Base-by-base conservation (phyloP, 208 protist genomes). In the Wallacemonas sp. region DNA sequence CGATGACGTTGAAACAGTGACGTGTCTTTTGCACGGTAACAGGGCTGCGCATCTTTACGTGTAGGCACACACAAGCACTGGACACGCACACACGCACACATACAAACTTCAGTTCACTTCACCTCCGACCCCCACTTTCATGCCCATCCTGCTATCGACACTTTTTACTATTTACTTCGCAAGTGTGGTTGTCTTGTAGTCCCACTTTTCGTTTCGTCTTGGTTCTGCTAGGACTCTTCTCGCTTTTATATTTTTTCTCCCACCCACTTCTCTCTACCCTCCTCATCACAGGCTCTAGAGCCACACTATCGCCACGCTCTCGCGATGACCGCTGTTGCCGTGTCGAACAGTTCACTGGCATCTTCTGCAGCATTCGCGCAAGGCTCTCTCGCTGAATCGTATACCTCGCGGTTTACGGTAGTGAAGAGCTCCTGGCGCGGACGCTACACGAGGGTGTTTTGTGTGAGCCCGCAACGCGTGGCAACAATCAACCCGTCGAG, bases 401-500 rank as follows among this genome's bases (percentile, higher is more conserved):
- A 91, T 46, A 79, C 70, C 6, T 58, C 81, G 0, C 81, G 91
- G 57, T 92, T 83, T 45, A 85, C 70, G 0, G 92, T 97, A 1
- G 79, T 83, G 1, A 97, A 97, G 69, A 79, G 80, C 59, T 94
- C 85, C 13, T 97, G 92, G 90, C 76, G 80, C 21, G 92, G 92
- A 0, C 88, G 83, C 63, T 96, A 94, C 73, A 87, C 76, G 5
- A 88, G 94, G 34, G 83, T 96, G 26, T 90, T 97, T 69, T 85
- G 79, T 52, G 67, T 96, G 9, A 80, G 87, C 8, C 50, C 42
- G 3, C 52, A 50, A 0, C 46, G 75, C 27, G 39, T 95, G 22
- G 79, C 89, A 34, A 97, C 92, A 21, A 89, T 93, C 46, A 66
- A 95, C 52, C 75, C 88, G 0, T 67, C 83, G 15, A 82, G 71